These are phyloP conservation scores for Aspergillus sp. DNA, from an alignment of 2,329 filamentous ascomycete genomes.

Conservation along the genomic window DNA sequence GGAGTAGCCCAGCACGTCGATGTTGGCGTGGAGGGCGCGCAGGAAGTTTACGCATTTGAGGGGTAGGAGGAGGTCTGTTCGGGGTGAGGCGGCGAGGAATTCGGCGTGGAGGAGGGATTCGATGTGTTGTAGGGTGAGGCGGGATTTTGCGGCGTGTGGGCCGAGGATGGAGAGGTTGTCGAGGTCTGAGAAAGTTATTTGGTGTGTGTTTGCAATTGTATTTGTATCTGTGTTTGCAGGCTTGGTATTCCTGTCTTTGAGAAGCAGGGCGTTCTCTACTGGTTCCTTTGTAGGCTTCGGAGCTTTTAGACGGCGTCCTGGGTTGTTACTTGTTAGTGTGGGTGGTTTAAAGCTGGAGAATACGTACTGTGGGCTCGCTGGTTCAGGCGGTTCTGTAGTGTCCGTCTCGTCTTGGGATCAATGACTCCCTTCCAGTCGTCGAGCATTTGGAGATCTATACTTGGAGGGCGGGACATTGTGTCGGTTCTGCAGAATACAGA, in stretches of 20 bases:
- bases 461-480: no score
- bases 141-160: neutral
- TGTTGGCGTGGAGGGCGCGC: slow-evolving; percentile 14
- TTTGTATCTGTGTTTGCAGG: neutral
- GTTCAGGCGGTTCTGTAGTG: slow-evolving; percentile 21
- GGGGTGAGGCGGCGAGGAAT: neutral
- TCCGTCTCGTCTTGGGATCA: slow-evolving; percentile 17
- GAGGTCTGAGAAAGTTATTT: neutral
- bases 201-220: no score
- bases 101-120: no score
- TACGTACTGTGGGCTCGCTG: slow-evolving; percentile 22
- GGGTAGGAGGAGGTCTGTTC: slow-evolving; percentile 11
- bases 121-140: no score
- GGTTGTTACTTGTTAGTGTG: neutral
- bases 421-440: slow-evolving; percentile 5
- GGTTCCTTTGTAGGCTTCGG: neutral
- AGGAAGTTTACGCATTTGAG: slow-evolving; percentile 16
- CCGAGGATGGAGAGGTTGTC: neutral
- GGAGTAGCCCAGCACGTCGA: slow-evolving; percentile 11
- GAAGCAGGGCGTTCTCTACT: neutral
- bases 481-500: no score
- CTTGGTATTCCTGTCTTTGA: neutral
- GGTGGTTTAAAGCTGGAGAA: no score
- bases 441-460: neutral
- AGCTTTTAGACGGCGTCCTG: neutral